Base-by-base conservation (phyloP, 202 grass and related monocot genomes). In the Panicum hallii region DNA sequence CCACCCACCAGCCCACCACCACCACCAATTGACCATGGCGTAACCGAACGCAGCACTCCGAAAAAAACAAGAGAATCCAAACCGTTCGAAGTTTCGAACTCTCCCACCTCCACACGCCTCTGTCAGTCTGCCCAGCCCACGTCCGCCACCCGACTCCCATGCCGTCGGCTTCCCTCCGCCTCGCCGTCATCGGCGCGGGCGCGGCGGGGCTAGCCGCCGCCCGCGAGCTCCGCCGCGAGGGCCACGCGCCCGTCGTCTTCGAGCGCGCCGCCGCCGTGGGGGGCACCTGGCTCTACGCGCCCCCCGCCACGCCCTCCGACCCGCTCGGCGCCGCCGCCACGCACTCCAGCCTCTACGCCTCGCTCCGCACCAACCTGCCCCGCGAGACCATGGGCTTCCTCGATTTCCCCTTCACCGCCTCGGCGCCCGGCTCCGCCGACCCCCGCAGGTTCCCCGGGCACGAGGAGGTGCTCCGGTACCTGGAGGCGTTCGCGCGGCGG, bases 341-440 rank as follows among this genome's bases (percentile, higher is more conserved):
- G 47, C 84, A 91, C 69, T 90, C 89, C 72, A 98, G 93, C 89
- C 89, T 98, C 61, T 98, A 98, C 75, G 70, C 79, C 34, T 98
- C 93, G 19, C 93, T 98, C 69, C 91, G 88, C 78, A 94, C 93
- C 55, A 98, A 95, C 75, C 89, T 98, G 17, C 87, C 95, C 0
- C 89, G 91, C 26, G 96, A 98, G 88, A 64, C 32, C 63, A 98
- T 98, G 96, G 88, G 93, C 34, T 98, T 94, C 80, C 80, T 94
- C 45, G 96, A 98, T 81, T 98, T 92, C 84, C 96, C 96, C 42
- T 98, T 95, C 75, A 43, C 40, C 62, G 72, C 87, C 23, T 28
- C 36, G 8, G 28, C 19, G 11, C 8, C 17, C 9, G 75, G 49
- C 62, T 80, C 71, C 54, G 83, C 54, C 7, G 88, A 98, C 55